Conservation (phyloP, 441 rosid genomes). For the Pelargonium citronellum region DNA sequence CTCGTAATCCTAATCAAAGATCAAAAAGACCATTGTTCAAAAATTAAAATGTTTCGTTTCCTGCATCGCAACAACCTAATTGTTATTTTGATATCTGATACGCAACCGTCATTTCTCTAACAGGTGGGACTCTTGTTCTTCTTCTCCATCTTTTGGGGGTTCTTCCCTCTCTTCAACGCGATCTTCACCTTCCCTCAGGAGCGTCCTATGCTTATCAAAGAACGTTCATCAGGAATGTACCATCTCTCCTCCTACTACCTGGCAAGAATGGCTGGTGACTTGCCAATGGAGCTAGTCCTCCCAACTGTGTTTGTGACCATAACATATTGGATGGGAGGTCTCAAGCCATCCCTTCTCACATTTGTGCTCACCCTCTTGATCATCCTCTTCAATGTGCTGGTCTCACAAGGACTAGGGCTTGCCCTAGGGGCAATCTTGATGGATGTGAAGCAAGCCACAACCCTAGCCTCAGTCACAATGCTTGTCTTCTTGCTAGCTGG, state of each 20-base stretch:
- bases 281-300: conserved; percentile 89
- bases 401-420: conserved; percentile 76
- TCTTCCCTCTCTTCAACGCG: conserved; percentile 75
- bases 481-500: conserved; percentile 70
- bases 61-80: background rate
- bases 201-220: conserved; percentile 70
- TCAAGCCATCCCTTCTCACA: conserved; percentile 59
- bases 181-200: conserved; percentile 85
- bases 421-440: conserved; percentile 76
- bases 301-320: conserved; percentile 69
- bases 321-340: conserved; percentile 94
- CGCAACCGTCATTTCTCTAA: background rate
- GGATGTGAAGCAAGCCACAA: conserved; percentile 75
- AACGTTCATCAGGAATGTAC: conserved; percentile 80
- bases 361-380: conserved; percentile 55
- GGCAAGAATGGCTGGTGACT: conserved; percentile 66
- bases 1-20: background rate
- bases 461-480: conserved; percentile 75
- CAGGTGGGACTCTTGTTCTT: conserved; percentile 88
- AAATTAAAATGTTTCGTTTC: background rate
- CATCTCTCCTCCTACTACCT: conserved; percentile 77
- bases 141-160: conserved; percentile 90
- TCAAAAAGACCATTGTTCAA: background rate
- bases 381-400: conserved; percentile 67
- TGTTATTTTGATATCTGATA: too few relatives aligned